These are phyloP conservation scores for Hygrophoropsis aurantiaca DNA, from an alignment of 768 basidiomycete genomes.

Conservation along the genomic window DNA sequence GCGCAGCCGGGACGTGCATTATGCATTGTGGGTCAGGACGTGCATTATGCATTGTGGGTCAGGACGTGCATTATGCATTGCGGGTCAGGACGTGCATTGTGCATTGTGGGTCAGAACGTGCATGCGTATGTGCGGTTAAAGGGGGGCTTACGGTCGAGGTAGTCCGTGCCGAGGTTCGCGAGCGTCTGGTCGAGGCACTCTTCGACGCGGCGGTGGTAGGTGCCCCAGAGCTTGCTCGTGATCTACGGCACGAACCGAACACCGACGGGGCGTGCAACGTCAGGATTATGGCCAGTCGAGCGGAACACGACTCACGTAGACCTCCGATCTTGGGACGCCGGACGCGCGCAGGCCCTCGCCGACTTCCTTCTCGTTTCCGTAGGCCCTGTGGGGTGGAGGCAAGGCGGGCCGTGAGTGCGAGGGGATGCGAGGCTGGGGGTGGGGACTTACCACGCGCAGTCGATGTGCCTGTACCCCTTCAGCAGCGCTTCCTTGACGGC, in stretches of 20 bases:
- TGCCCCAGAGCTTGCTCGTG: slow-evolving; percentile 71
- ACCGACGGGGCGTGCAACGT: background rate
- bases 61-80: background rate
- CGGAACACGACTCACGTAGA: slow-evolving; percentile 47
- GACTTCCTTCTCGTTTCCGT: slow-evolving; percentile 80
- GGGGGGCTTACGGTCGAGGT: slow-evolving; percentile 66
- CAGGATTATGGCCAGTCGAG: background rate
- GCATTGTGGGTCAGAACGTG: too few species aligned
- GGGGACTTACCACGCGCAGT: slow-evolving; percentile 55
- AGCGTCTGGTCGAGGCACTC: slow-evolving; percentile 75
- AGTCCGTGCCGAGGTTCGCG: slow-evolving; percentile 76
- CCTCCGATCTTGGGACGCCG: slow-evolving; percentile 74
- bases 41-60: slow-evolving; percentile 48
- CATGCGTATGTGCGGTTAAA: too few species aligned
- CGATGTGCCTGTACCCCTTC: slow-evolving; percentile 76
- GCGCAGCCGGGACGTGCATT: background rate
- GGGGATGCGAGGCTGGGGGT: background rate
- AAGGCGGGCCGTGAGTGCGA: background rate
- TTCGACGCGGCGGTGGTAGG: slow-evolving; percentile 71
- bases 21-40: slow-evolving; percentile 34
- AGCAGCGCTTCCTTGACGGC: slow-evolving; percentile 79
- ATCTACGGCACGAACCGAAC: slow-evolving; percentile 41
- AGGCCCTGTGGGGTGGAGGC: slow-evolving; percentile 53
- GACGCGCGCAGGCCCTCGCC: slow-evolving; percentile 77
- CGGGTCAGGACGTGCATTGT: background rate